Conservation (phyloP, 768 basidiomycete species). For the Lyophyllum atratum region DNA sequence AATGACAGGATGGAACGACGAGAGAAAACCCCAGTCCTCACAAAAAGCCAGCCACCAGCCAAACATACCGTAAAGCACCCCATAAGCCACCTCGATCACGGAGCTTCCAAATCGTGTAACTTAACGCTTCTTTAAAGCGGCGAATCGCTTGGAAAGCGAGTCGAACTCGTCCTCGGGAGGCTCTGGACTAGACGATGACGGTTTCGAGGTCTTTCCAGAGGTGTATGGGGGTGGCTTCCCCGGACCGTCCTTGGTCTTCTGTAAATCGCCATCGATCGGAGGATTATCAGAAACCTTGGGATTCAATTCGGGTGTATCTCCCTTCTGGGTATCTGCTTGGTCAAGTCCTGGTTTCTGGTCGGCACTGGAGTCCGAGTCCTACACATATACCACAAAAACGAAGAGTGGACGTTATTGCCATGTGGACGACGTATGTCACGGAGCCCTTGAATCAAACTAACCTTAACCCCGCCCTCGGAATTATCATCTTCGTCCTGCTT, state of each 20-base stretch:
- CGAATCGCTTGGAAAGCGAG: constrained; percentile 76
- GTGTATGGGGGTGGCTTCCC: constrained; percentile 24
- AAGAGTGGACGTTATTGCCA: constrained; percentile 5
- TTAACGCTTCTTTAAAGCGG: constrained; percentile 82
- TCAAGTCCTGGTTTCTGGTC: constrained; percentile 12
- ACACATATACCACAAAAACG: constrained; percentile 4
- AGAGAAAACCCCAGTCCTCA: neutral
- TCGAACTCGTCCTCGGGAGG: constrained; percentile 71
- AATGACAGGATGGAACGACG: neutral
- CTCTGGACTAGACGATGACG: constrained; percentile 26
- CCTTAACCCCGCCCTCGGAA: constrained; percentile 38
- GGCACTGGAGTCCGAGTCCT: constrained; percentile 19
- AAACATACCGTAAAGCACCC: neutral
- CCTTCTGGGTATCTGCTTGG: constrained; percentile 28
- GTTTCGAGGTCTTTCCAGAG: constrained; percentile 20
- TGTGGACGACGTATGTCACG: neutral
- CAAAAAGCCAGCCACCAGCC: neutral
- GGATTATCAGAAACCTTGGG: constrained; percentile 54
- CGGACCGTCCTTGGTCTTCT: constrained; percentile 20
- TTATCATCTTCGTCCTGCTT: constrained; percentile 21
- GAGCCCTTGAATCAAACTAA: constrained; percentile 24
- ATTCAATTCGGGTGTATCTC: constrained; percentile 25
- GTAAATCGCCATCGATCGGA: constrained; percentile 44
- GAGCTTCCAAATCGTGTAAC: neutral
- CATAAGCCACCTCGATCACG: too few species aligned